A percentile compares a stretch with the other conserved stretches of the same genome.
Conservation (phyloP, 1,284 basidiomycete genomes). For the Cutaneotrichosporon dermatis region DNA sequence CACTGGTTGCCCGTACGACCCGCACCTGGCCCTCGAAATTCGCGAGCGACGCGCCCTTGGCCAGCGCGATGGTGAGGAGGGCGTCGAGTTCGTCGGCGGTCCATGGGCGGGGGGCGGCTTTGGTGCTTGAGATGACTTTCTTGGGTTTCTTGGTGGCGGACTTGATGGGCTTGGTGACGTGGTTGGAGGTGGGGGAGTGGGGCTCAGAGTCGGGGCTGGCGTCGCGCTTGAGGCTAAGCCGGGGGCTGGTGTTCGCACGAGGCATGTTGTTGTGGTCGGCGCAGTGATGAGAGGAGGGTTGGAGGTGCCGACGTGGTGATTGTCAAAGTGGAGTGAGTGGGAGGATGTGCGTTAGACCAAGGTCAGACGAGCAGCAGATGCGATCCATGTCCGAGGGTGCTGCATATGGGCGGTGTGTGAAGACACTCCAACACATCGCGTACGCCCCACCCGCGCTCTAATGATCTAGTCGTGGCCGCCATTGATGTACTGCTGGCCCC, state of each 20-base stretch:
- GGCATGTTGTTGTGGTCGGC: no score
- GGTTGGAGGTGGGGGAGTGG: neutral
- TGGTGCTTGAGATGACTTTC: neutral
- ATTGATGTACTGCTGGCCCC: constrained; percentile 28
- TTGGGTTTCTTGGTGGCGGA: neutral
- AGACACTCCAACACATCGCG: no score
- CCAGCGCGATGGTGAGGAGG: constrained; percentile 6
- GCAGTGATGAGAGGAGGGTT: no score
- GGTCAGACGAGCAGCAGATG: no score
- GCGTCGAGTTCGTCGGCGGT: constrained; percentile 7
- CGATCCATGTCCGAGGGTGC: no score
- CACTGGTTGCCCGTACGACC: constrained; percentile 10
- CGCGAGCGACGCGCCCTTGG: neutral
- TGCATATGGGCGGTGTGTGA: no score
- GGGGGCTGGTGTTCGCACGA: no score
- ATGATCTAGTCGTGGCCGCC: constrained; percentile 21
- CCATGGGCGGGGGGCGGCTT: constrained; percentile 2
- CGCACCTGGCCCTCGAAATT: constrained; percentile 12
- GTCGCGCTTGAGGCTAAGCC: neutral
- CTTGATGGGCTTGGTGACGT: neutral
- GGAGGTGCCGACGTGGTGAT: no score
- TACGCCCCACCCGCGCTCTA: no score
- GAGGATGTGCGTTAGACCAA: no score
- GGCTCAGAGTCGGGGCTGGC: neutral
- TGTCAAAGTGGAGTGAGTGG: no score